phyloP scores from a whole-genome alignment of 768 basidiomycete genomes.

The Pleurotus cornucopiae region DNA sequence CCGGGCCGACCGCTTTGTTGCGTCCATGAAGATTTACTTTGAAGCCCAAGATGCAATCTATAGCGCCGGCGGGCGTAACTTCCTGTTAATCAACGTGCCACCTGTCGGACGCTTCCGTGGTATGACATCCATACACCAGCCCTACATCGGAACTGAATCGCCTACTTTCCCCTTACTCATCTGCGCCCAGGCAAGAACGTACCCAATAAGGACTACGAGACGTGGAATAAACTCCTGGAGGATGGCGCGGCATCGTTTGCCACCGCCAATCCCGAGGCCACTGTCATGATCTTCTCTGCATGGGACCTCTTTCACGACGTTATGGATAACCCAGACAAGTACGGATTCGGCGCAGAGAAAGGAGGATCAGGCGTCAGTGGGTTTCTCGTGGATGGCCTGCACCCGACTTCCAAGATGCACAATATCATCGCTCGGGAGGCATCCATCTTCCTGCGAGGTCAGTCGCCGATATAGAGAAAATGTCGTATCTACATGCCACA shows the following conservation, averaged over 20 bases:
- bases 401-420: constrained; percentile 50
- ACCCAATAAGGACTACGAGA: background rate
- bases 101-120: constrained; percentile 39
- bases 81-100: constrained; percentile 58
- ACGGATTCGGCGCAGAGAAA: constrained; percentile 35
- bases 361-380: constrained; percentile 26
- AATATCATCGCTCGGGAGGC: constrained; percentile 40
- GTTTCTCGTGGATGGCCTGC: constrained; percentile 50
- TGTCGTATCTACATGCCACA: too few species aligned
- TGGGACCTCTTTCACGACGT: constrained; percentile 40
- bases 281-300: constrained; percentile 47
- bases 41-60: constrained; percentile 44
- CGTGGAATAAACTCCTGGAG: constrained; percentile 15
- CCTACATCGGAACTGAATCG: background rate
- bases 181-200: background rate
- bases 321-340: constrained; percentile 37
- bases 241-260: constrained; percentile 28
- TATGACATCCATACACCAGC: background rate
- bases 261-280: constrained; percentile 35
- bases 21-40: constrained; percentile 34
- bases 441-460: constrained; percentile 28
- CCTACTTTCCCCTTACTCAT: background rate
- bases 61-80: constrained; percentile 44
- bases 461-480: background rate
- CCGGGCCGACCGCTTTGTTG: constrained; percentile 14